These are phyloP conservation scores for Monsonia emarginata DNA, from an alignment of 441 rosid species.

Conservation along the genomic window DNA sequence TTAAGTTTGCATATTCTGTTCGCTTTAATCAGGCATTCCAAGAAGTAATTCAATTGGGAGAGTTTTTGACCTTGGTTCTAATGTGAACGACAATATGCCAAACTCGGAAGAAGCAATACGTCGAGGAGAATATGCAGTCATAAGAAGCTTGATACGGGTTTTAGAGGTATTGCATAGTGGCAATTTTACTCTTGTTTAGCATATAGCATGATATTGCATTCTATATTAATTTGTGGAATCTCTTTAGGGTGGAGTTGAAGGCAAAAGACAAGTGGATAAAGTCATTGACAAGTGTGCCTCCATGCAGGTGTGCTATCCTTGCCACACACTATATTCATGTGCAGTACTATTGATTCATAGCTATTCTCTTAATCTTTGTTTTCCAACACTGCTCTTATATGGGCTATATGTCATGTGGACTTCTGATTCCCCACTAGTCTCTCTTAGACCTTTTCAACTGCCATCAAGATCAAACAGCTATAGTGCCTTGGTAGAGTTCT, in stretches of 20 bases:
- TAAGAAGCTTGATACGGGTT: constrained; percentile 92
- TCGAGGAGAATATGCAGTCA: constrained; percentile 86
- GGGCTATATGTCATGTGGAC: not conserved
- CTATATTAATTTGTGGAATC: constrained; percentile 23
- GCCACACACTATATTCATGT: constrained; percentile 9
- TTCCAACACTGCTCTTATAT: not conserved
- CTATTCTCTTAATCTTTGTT: not conserved
- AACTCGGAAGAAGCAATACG: constrained; percentile 88
- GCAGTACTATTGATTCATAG: constrained; percentile 6
- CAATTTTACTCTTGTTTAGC: constrained; percentile 13
- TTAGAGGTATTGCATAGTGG: constrained; percentile 54
- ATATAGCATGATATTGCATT: constrained; percentile 20
- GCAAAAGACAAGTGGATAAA: constrained; percentile 92
- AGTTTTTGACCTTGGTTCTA: constrained; percentile 54
- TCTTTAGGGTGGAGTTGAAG: constrained; percentile 93
- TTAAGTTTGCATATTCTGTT: constrained; percentile 13
- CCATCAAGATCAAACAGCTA: not conserved
- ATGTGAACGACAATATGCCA: constrained; percentile 53
- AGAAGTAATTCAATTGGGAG: constrained; percentile 80
- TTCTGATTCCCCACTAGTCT: not conserved
- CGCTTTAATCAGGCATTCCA: constrained; percentile 51
- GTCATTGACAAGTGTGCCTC: constrained; percentile 97
- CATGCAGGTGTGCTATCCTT: constrained; percentile 70
- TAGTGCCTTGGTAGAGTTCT: not conserved
- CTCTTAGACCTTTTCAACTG: not conserved